Conservation (phyloP, 306 rosid species). For the Crataegus laevigata region DNA sequence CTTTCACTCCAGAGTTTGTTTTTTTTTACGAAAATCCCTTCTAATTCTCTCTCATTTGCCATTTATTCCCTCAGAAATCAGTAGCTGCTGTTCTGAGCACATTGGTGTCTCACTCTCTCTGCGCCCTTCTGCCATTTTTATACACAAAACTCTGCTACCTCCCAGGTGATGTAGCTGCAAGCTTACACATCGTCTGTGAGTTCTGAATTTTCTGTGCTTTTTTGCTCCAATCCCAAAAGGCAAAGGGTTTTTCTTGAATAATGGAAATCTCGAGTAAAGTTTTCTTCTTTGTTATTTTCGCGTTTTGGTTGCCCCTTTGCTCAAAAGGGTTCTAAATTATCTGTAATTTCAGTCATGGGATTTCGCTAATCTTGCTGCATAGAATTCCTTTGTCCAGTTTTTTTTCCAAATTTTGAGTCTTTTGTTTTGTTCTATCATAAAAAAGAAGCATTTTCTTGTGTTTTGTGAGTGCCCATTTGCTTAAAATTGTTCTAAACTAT, state of each 20-base stretch:
- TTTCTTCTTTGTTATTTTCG: slow-evolving; percentile 11
- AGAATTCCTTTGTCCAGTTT: slow-evolving; percentile 7
- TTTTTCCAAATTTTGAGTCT: not conserved
- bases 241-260: slow-evolving; percentile 20
- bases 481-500: slow-evolving; percentile 21
- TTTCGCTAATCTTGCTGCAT: slow-evolving; percentile 51
- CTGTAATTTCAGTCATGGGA: slow-evolving; percentile 41
- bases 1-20: slow-evolving; percentile 16
- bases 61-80: slow-evolving; percentile 11
- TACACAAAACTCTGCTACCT: not conserved
- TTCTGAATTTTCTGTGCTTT: slow-evolving; percentile 8
- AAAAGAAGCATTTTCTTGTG: slow-evolving; percentile 4
- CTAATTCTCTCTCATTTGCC: slow-evolving; percentile 25
- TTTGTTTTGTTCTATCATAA: slow-evolving; percentile 12
- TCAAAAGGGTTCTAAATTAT: slow-evolving; percentile 36
- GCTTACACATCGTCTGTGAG: slow-evolving; percentile 16
- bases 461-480: slow-evolving; percentile 35
- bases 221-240: not conserved
- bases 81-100: slow-evolving; percentile 12
- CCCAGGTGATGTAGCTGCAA: slow-evolving; percentile 55
- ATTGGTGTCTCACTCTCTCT: slow-evolving; percentile 17
- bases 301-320: slow-evolving; percentile 37
- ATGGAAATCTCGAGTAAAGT: slow-evolving; percentile 52
- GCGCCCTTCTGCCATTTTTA: not conserved
- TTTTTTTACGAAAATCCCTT: slow-evolving; percentile 4